Base-by-base conservation (phyloP, 768 basidiomycete species). In the Suillus ampliporus region DNA sequence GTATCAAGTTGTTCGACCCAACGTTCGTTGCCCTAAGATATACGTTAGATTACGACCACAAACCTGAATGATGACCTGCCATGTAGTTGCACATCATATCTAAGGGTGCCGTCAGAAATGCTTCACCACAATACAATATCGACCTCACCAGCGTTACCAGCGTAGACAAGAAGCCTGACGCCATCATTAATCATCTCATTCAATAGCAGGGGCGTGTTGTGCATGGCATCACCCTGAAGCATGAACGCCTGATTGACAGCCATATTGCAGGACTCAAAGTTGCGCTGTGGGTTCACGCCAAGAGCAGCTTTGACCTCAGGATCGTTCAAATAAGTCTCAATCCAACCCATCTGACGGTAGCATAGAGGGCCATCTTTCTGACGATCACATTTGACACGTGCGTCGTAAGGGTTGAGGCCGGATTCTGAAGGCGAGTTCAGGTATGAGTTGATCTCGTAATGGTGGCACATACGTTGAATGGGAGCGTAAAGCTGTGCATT, bases 51-150 rank as follows among this genome's bases (percentile, higher is more conserved):
- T 8, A 48, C 35, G 37, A 46, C 3, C 54, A 19, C 58, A 31
- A 21, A 63, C 35, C 61, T 17, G 48, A 62, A 7, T 35, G 44
- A 38, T 40, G 31, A 71, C 84, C 64, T 65, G 86, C 90, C 31
- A 92, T 84, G 69, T 83, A 91, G 77, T 95, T 95, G 82, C 94
- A 96, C 90, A 93, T 90, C 82, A 89, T 86, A 74, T 95, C 94
- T 83, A 54, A 62, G 44, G 35, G 64, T 31, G 38, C 66, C 44
- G 68, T 70, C 66, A 66, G 72, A 17, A 35, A 57, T 1, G 37
- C 41, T n/a, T 26, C 44, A 7, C 44, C 28, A 64, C 21, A 44
- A 65, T 23, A 34, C 3, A 62, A 60, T 2, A 10, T 26, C 26
- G 19, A 35, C 11, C n/a, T 64, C 67, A 89, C 90, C 81, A 69